phyloP scores from a whole-genome alignment of 2,329 filamentous ascomycete genomes.

The Cladosporium sp. region DNA sequence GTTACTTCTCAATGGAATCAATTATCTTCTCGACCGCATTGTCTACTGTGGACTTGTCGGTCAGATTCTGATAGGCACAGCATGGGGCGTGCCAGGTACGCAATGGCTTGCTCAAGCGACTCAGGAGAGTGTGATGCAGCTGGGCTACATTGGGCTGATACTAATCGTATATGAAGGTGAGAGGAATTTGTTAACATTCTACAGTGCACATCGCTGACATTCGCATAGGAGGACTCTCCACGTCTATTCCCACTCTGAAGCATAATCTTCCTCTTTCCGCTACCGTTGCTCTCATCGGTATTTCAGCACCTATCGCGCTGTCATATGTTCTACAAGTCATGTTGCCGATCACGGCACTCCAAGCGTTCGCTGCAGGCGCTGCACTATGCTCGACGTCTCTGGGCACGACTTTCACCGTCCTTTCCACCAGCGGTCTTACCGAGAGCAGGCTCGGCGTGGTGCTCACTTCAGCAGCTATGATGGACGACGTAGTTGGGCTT shows the following conservation, averaged over 20 bases:
- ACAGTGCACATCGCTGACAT: no score
- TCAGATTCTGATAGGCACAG: slow-evolving; percentile 65
- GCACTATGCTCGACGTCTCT: slow-evolving; percentile 70
- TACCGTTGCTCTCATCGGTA: slow-evolving; percentile 61
- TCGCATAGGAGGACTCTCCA: no score
- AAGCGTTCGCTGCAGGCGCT: slow-evolving; percentile 68
- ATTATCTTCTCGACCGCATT: slow-evolving; percentile 36
- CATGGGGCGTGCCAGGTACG: slow-evolving; percentile 63
- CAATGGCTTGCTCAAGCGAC: slow-evolving; percentile 51
- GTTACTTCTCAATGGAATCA: slow-evolving; percentile 20
- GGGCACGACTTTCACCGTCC: slow-evolving; percentile 63
- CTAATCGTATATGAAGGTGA: slow-evolving; percentile 66
- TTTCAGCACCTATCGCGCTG: slow-evolving; percentile 58
- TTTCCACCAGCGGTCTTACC: slow-evolving; percentile 57
- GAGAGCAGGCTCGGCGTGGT: slow-evolving; percentile 56
- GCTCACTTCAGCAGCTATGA: slow-evolving; percentile 68
- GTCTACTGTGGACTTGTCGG: slow-evolving; percentile 68
- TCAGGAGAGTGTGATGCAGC: slow-evolving; percentile 55
- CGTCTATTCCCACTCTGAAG: no score
- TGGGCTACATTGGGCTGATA: slow-evolving; percentile 71
- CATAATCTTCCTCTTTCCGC: slow-evolving; percentile 58
- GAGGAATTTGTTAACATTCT: slow-evolving; percentile 35
- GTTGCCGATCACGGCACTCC: slow-evolving; percentile 48
- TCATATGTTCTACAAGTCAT: slow-evolving; percentile 57
- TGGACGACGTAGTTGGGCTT: slow-evolving; percentile 74